phyloP scores from a whole-genome alignment of 768 basidiomycete species.

The Termitomyces titanicus region DNA sequence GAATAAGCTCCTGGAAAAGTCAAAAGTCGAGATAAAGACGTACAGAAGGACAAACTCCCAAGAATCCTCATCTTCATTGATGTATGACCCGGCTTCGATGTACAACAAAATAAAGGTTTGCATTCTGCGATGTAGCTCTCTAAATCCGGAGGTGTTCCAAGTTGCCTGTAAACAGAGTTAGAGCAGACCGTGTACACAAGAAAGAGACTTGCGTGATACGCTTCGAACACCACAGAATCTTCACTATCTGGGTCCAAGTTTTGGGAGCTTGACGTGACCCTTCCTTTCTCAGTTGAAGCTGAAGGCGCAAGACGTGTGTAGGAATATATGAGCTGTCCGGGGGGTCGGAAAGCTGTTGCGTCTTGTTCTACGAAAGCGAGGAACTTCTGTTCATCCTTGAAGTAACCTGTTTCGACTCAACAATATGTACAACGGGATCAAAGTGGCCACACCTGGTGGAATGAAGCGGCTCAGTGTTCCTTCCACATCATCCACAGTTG shows the following conservation, averaged over 20 bases:
- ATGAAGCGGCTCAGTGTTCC: constrained; percentile 73
- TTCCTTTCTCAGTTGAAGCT: constrained; percentile 48
- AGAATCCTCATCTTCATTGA: constrained; percentile 86
- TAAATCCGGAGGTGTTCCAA: constrained; percentile 84
- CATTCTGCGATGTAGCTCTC: constrained; percentile 88
- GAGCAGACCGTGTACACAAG: background rate
- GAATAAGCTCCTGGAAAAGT: background rate
- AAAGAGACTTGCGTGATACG: constrained; percentile 71
- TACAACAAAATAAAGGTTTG: constrained; percentile 93
- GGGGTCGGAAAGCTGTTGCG: constrained; percentile 71
- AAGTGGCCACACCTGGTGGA: constrained; percentile 52
- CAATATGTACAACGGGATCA: background rate
- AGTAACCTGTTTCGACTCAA: constrained; percentile 51
- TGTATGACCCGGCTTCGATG: constrained; percentile 94
- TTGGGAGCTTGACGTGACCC: constrained; percentile 38
- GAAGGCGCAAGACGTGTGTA: constrained; percentile 60
- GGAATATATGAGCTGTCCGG: constrained; percentile 70
- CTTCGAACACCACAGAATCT: constrained; percentile 76
- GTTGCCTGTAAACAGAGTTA: constrained; percentile 51
- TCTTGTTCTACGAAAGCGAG: constrained; percentile 70
- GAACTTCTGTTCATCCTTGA: constrained; percentile 66
- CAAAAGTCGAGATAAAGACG: constrained; percentile 25
- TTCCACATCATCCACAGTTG: constrained; percentile 85
- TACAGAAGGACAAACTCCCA: constrained; percentile 94
- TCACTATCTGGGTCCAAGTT: constrained; percentile 46